Conservation (phyloP, 208 protist genomes). For the Crithidia bombi region DNA sequence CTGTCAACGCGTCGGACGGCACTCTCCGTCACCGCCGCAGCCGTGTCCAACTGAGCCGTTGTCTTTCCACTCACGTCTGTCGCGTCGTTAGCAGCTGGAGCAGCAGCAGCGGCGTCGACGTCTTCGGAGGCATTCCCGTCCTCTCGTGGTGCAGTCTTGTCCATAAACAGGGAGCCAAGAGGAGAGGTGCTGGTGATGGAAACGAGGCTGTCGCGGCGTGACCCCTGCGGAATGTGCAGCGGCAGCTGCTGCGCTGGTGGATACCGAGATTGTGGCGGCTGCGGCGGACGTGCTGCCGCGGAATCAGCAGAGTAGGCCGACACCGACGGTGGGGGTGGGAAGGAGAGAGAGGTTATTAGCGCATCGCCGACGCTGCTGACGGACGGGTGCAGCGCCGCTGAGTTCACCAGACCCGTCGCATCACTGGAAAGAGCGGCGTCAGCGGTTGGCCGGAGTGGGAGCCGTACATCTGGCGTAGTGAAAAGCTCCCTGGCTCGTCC, state of each 20-base stretch:
- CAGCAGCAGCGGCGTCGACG: not conserved
- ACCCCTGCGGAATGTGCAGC: not conserved
- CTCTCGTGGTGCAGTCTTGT: not conserved
- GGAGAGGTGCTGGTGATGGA: not conserved
- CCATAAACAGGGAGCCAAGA: conserved; percentile 24
- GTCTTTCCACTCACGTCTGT: not conserved
- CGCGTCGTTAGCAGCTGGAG: not conserved
- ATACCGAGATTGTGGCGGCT: not conserved
- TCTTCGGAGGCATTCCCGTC: not conserved
- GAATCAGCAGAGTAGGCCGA: not conserved
- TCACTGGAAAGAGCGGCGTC: not conserved
- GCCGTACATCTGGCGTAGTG: conserved; percentile 4
- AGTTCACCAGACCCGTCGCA: conserved; percentile 13
- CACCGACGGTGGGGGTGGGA: conserved; percentile 7
- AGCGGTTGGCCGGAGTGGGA: not conserved
- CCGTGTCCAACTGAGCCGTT: too few species aligned
- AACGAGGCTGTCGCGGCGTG: conserved; percentile 3
- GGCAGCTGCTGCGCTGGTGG: not conserved
- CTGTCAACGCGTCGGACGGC: not conserved
- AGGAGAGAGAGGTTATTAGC: conserved; percentile 1
- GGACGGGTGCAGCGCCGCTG: conserved; percentile 2
- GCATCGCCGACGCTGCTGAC: conserved; percentile 4
- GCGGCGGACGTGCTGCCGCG: not conserved
- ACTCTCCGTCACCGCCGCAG: not conserved
- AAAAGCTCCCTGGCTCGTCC: not conserved